phyloP scores from a whole-genome alignment of 2,329 filamentous ascomycete species.

The Sphaerulina musiva region DNA sequence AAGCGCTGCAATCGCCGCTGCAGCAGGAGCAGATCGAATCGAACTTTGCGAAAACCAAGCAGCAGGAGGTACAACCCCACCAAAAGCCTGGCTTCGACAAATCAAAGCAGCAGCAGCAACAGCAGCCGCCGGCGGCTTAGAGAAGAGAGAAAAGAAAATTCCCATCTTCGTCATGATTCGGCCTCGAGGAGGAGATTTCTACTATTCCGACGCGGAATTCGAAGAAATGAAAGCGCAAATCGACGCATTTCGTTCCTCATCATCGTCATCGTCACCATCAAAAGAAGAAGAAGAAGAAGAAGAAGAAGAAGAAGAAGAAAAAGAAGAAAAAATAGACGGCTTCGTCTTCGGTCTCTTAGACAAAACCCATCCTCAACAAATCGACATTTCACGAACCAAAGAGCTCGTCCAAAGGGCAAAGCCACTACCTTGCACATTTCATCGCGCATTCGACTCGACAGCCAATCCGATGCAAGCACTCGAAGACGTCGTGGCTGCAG shows the following conservation, averaged over 20 bases:
- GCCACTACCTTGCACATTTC: constrained; percentile 48
- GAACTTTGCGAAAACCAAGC: constrained; percentile 44
- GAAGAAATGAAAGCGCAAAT: constrained; percentile 41
- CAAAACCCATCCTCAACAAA: constrained; percentile 5
- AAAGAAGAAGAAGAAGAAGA: no score
- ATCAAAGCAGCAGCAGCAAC: constrained; percentile 14
- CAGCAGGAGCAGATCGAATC: constrained; percentile 44
- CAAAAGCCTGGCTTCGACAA: constrained; percentile 24
- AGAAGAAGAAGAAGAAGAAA: no score
- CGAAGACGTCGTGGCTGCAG: constrained; percentile 37
- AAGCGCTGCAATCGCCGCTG: constrained; percentile 41
- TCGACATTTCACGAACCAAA: constrained; percentile 41
- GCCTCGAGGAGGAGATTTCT: constrained; percentile 43
- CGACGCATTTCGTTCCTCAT: constrained; percentile 27
- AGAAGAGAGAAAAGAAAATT: constrained; percentile 18
- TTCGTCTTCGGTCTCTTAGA: constrained; percentile 50
- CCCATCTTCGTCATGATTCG: constrained; percentile 51
- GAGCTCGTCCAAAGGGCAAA: constrained; percentile 40
- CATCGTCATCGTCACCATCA: no score
- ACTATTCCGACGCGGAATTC: constrained; percentile 40
- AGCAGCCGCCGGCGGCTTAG: no score
- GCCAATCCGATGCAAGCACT: constrained; percentile 30
- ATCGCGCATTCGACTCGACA: constrained; percentile 48
- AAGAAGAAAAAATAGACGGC: constrained; percentile 34
- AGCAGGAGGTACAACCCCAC: constrained; percentile 41